Evolutionary conservation across 495 filamentous ascomycete species (phyloP).

Genomic region (Penicillium nucicola): DNA sequence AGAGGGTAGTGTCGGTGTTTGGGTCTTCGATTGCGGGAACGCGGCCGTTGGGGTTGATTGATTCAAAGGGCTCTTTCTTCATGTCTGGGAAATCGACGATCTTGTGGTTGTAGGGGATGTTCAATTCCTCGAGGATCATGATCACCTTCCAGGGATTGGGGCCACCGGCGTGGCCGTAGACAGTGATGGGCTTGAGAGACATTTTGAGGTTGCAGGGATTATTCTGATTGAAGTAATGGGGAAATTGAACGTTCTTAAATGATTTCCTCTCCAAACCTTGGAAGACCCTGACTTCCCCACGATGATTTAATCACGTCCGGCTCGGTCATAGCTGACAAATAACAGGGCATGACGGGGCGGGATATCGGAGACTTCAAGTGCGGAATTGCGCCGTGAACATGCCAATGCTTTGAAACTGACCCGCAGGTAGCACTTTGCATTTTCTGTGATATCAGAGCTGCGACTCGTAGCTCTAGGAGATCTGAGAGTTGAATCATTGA

Average conservation of each 20-base stretch:
- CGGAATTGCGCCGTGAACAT: too few relatives aligned
- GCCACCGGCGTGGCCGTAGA: slow-evolving; percentile 39
- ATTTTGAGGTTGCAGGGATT: slow-evolving; percentile 16
- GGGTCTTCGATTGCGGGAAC: slow-evolving; percentile 60
- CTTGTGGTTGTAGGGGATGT: slow-evolving; percentile 50
- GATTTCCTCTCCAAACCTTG: too few relatives aligned
- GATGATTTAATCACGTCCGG: too few relatives aligned
- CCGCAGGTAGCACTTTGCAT: too few relatives aligned
- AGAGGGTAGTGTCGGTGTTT: slow-evolving; percentile 63
- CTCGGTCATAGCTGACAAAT: too few relatives aligned
- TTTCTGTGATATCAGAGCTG: too few relatives aligned
- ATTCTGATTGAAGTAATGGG: neutral
- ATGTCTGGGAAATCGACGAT: slow-evolving; percentile 44
- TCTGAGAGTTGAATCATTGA: too few relatives aligned
- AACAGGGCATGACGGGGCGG: too few relatives aligned
- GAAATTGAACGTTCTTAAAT: neutral
- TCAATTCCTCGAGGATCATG: slow-evolving; percentile 62
- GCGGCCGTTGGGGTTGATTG: slow-evolving; percentile 72
- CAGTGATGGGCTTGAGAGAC: slow-evolving; percentile 43
- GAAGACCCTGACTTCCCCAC: too few relatives aligned
- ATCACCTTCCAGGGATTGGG: slow-evolving; percentile 67
- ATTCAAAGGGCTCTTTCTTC: slow-evolving; percentile 54
- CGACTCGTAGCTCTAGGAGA: too few relatives aligned
- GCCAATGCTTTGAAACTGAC: too few relatives aligned
- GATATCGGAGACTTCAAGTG: too few relatives aligned